These are phyloP conservation scores for Penicillium oxalicum DNA, from an alignment of 2,329 filamentous ascomycete genomes.

Conservation along the genomic window DNA sequence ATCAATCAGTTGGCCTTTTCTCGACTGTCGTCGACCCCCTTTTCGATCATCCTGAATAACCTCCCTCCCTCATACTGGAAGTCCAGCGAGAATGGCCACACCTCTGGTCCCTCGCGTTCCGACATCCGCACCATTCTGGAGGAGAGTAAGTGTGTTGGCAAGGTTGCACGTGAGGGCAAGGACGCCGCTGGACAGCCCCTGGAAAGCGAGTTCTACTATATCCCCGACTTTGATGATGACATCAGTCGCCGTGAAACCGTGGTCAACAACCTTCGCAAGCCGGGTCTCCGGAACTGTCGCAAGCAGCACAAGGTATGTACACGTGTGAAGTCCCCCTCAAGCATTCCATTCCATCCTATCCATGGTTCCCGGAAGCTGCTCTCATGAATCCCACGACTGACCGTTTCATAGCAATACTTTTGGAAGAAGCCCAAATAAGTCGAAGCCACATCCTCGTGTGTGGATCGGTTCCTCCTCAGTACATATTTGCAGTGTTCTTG, in stretches of 20 bases:
- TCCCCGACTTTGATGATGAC: conserved; percentile 80
- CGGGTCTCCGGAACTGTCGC: conserved; percentile 78
- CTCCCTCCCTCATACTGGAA: conserved; percentile 61
- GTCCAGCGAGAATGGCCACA: conserved; percentile 40
- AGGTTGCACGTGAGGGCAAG: conserved; percentile 85
- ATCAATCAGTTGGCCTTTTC: conserved; percentile 95
- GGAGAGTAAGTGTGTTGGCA: conserved; percentile 70
- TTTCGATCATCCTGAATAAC: conserved; percentile 83
- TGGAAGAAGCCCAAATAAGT: conserved; percentile 58
- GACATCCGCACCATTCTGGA: conserved; percentile 68
- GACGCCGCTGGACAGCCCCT: conserved; percentile 89
- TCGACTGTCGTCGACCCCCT: conserved; percentile 80
- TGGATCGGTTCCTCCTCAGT: conserved; percentile 24
- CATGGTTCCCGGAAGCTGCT: no score
- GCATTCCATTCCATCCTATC: no score
- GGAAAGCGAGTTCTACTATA: conserved; percentile 96
- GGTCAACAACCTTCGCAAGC: conserved; percentile 78
- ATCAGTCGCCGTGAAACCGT: conserved; percentile 72
- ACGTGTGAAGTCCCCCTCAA: no score
- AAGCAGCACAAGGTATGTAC: conserved; percentile 89
- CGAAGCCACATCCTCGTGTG: conserved; percentile 1
- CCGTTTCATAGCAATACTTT: conserved; percentile 58
- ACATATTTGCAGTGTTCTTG: conserved; percentile 31
- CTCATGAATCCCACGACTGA: conserved; percentile 16
- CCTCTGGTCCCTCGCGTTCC: conserved; percentile 50